Evolutionary conservation across 495 filamentous ascomycete species (phyloP), one percentile per base, ranked within the genome.

Genomic region (Penicillium paxilli): DNA sequence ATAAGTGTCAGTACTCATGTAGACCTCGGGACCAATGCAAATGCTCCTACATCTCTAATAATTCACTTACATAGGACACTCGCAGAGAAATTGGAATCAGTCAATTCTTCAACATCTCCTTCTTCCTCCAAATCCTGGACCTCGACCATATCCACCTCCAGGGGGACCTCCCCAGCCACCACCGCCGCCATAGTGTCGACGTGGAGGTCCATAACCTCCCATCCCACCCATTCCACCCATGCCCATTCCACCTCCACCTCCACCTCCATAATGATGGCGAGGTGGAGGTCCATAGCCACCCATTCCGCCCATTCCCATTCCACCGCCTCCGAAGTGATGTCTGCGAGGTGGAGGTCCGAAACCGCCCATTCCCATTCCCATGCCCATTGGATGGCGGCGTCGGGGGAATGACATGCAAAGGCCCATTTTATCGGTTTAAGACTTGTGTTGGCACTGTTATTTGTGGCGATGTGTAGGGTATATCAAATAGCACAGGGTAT

Each of bases 331-430:
- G 49, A 46, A 33, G 33, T 47, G 22, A 25, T 45, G 25, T 22
- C 47, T 55, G 17, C 59, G 59, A 32, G 51, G 35, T 37, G 54
- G 53, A 7, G 54, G 50, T 2, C 53, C 58, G 19, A 50, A 57
- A 17, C 44, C 58, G 4, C 49, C 44, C 53, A 56, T 51, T 1
- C 41, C 57, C 47, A 59, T 51, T 9, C 51, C 51, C 25, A 52
- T 52, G 7, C 47, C 47, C 53, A 57, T 54, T 22, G 30, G 24
- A 23, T 47, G 33, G 30, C 24, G 45, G n/a, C 33, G 59, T 11
- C 44, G 55, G 16, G 59, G 59, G 17, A 62, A 44, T 14, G 59
- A 62, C 54, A 62, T 54, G 35, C 55, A 62, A 21, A 62, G 59
- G 21, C 59, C 59, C 59, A 62, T 62, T 12, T 28, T 33, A 37